A percentile compares a stretch with the other conserved stretches of the same genome.
Conservation (phyloP, 257 asterid species). For the Jasminum sambac region DNA sequence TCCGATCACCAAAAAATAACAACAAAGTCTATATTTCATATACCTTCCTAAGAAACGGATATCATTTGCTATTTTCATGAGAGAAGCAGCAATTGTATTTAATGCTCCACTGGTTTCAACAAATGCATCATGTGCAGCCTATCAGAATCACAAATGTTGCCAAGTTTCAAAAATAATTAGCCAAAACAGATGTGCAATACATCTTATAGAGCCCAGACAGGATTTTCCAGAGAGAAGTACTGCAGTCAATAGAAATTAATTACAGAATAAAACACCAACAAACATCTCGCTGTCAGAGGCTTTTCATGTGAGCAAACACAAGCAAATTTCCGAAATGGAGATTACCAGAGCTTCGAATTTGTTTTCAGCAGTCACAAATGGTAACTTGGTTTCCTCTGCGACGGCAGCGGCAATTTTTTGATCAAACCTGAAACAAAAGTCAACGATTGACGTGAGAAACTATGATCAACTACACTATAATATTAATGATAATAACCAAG, state of each 20-base stretch:
- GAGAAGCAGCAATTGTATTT: constrained; percentile 83
- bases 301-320: background rate
- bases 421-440: constrained; percentile 65
- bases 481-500: constrained; percentile 4
- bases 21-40: constrained; percentile 22
- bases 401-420: constrained; percentile 54
- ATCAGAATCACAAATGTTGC: constrained; percentile 23
- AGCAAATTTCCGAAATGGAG: constrained; percentile 20
- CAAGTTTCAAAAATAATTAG: constrained; percentile 1
- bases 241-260: background rate
- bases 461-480: background rate
- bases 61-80: constrained; percentile 95
- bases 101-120: constrained; percentile 93
- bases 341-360: constrained; percentile 57
- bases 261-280: background rate
- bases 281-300: background rate
- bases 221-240: background rate
- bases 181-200: background rate
- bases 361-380: constrained; percentile 60
- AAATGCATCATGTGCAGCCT: constrained; percentile 99
- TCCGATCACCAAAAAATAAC: constrained; percentile 11
- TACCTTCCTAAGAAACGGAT: constrained; percentile 97
- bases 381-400: constrained; percentile 51
- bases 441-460: constrained; percentile 11
- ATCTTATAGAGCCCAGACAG: background rate